These are phyloP conservation scores for Brasenia schreberi DNA, from an alignment of 164 flowering plant species.

Conservation along the genomic window DNA sequence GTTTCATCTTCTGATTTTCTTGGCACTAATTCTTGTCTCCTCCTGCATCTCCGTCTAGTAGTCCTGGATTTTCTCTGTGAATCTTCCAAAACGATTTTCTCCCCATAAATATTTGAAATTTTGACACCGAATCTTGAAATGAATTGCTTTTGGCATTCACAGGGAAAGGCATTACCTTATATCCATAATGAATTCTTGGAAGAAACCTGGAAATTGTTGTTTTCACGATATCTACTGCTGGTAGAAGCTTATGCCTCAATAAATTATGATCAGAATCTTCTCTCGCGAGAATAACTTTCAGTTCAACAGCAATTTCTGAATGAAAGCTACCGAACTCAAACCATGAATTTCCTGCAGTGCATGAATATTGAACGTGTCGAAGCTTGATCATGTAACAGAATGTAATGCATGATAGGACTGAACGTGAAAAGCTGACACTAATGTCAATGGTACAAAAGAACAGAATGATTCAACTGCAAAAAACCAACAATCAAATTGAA, in stretches of 20 bases:
- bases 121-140: slow-evolving; percentile 17
- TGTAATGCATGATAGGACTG: neutral
- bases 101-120: slow-evolving; percentile 46
- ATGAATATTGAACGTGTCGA: slow-evolving; percentile 1
- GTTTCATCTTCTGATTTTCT: slow-evolving; percentile 14
- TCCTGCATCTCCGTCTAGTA: slow-evolving; percentile 43
- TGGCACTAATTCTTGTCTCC: slow-evolving; percentile 17
- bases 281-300: slow-evolving; percentile 44
- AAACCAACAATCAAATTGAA: neutral
- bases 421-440: neutral
- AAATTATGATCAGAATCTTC: slow-evolving; percentile 21
- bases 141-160: neutral
- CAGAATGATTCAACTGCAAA: neutral
- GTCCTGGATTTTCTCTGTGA: slow-evolving; percentile 51
- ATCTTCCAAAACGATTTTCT: slow-evolving; percentile 55
- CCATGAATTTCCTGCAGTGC: slow-evolving; percentile 23
- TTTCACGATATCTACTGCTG: slow-evolving; percentile 45
- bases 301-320: slow-evolving; percentile 15
- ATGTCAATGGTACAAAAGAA: neutral
- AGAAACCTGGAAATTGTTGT: slow-evolving; percentile 21
- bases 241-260: slow-evolving; percentile 21
- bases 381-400: neutral
- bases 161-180: neutral
- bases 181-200: slow-evolving; percentile 6
- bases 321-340: neutral